Conservation (phyloP, 1,284 basidiomycete genomes). For the Trichosporon inkin region DNA sequence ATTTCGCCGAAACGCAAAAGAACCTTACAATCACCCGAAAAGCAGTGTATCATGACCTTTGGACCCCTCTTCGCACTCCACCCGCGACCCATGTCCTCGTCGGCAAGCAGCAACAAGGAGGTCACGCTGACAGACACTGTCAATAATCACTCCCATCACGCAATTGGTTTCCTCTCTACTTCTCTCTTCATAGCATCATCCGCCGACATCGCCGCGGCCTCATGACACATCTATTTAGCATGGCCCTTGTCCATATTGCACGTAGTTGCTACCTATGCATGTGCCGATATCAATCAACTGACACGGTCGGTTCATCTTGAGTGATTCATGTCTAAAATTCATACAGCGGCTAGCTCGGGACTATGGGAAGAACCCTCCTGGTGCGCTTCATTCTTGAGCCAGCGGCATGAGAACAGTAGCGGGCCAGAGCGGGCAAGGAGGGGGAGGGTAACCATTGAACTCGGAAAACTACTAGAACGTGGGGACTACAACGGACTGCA, state of each 20-base stretch:
- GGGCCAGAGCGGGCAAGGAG: neutral
- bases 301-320: neutral
- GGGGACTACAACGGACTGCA: neutral
- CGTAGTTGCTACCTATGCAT: slow-evolving; percentile 7
- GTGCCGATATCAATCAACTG: neutral
- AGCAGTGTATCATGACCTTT: neutral
- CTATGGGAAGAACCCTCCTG: neutral
- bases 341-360: slow-evolving; percentile 7
- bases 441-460: neutral
- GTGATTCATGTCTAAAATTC: slow-evolving; percentile 8
- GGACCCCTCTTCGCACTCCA: neutral
- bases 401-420: neutral
- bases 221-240: slow-evolving; percentile 6
- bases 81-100: neutral
- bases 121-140: neutral
- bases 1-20: neutral
- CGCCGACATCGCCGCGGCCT: neutral
- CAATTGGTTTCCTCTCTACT: neutral
- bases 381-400: neutral
- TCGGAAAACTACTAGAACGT: neutral
- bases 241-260: slow-evolving; percentile 6
- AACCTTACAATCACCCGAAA: neutral
- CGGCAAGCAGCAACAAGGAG: neutral
- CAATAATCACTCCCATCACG: slow-evolving; percentile 7
- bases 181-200: slow-evolving; percentile 3